Base-by-base conservation (phyloP, 345 rosid species). In the Balakata baccata region DNA sequence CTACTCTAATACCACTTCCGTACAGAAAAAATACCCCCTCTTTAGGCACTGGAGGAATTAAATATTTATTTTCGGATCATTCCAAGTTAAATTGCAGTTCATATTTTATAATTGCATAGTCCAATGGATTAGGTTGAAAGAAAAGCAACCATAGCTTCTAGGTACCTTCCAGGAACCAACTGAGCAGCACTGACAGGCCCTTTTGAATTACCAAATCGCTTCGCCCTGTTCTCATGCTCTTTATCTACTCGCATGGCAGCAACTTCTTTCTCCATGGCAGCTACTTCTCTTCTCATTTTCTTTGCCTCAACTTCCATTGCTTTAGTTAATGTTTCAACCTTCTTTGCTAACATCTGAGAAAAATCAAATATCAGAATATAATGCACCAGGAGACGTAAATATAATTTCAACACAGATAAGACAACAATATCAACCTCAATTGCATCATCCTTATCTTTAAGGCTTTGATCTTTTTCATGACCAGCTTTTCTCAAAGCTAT, bases 251-350 rank as follows among this genome's bases (percentile, higher is more conserved):
- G 97, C 89, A 95, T 95, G 54, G 97, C 94, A 61, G 99, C 89
- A 69, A 95, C 98, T 86, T 95, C 99, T 86, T 95, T 95, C 74
- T 89, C 99, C 99, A 95, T 95, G 11, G 88, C 90, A 72, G 98
- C 94, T 71, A 95, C 99, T 85, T 95, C 99, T 81, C 98, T 89
- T 81, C 98, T 85, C 98, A 95, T 95, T 87, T 92, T 95, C 87
- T 95, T 95, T 56, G 98, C 94, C 84, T 95, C 98, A 71, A 95
- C 94, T 80, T 91, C 99, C 99, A 95, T 95, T 71, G 99, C 98
- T 82, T 92, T 95, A 58, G 96, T 90, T 85, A 95, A 86, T 50
- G 98, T 95, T 67, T 95, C 99, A 75, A 92, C 98, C 76, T 92
- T 95, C 86, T 91, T 95, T 18, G 99, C 96, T 51, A 95, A 78